Base-by-base conservation (phyloP, 177 flowering plant genomes). In the Telopea speciosissima region DNA sequence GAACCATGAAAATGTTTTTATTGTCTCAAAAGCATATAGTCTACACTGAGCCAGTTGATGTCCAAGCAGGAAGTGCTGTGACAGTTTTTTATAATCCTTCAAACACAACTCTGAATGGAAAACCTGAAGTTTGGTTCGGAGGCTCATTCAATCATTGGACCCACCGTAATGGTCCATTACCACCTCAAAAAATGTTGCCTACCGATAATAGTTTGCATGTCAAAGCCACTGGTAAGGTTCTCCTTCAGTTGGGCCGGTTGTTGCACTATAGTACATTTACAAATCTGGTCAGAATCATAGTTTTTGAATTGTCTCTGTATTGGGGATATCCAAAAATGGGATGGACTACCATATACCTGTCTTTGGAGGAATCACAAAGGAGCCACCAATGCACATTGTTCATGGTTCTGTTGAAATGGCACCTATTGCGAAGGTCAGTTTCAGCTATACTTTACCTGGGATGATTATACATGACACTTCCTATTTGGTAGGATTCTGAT, bases 341-440 rank as follows among this genome's bases (percentile, higher is more conserved):
- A 82, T 84, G 97, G 99, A 96, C 81, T 96, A 96, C 75, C 99
- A 96, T 71, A 78, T 96, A 73, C 99, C 99, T 72, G 90, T 96
- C 3, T 77, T 72, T 81, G 93, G 95, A 75, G 98, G 91, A 77
- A 67, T 93, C 62, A 75, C 67, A 2, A 91, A 85, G 76, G 97
- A 93, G 85, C 92, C 98, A 26, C 97, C 99, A 12, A 83, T 96
- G 97, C 93, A 91, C 70, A 88, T 96, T 78, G 97, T 93, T 63
- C 99, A 96, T 76, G 80, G 91, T 63, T 79, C 99, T 71, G 93
- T 91, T 75, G 99, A 96, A 85, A 93, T 96, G 99, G 99, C 99
- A 59, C 99, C 99, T 49, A 93, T 96, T 68, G 99, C 99, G 61
- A 96, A 96, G 97, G 99, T 89, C 70, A 74, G 31, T 36, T 75